Evolutionary conservation across 192 early-diverging fungal species (phyloP).

Genomic region (Allomyces arbusculus): DNA sequence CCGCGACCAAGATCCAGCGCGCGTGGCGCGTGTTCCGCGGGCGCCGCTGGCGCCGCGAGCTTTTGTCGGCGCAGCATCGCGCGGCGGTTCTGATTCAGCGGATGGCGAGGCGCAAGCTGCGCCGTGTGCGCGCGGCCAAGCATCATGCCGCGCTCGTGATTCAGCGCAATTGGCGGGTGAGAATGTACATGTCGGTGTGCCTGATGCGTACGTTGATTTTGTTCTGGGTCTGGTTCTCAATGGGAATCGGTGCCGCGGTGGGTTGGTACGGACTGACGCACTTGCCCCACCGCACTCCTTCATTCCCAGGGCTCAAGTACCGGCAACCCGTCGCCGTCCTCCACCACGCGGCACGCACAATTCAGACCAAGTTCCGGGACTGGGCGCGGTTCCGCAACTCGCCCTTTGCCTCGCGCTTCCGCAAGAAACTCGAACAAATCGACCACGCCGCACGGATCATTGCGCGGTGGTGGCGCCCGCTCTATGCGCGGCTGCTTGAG

Average conservation of each 20-base stretch:
- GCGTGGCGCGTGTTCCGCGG: conserved; percentile 26
- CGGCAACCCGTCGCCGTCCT: conserved; percentile 26
- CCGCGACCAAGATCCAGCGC: conserved; percentile 28
- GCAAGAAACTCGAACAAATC: conserved; percentile 8
- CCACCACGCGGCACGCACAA: conserved; percentile 21
- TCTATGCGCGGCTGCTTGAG: conserved; percentile 18
- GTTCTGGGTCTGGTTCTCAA: not conserved
- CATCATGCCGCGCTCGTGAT: conserved; percentile 26
- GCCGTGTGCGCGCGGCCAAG: conserved; percentile 19
- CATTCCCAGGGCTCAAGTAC: conserved; percentile 22
- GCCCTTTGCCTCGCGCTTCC: conserved; percentile 19
- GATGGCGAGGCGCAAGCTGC: conserved; percentile 24
- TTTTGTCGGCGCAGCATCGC: conserved; percentile 23
- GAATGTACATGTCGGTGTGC: conserved; percentile 27
- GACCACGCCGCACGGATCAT: conserved; percentile 20
- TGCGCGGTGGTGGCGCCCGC: conserved; percentile 30
- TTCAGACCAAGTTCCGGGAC: conserved; percentile 29
- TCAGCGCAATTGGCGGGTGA: conserved; percentile 27
- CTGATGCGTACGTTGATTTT: conserved; percentile 16
- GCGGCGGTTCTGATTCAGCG: conserved; percentile 30
- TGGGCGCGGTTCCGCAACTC: conserved; percentile 34
- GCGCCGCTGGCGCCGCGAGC: conserved; percentile 11
- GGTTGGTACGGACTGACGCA: too few relatives aligned
- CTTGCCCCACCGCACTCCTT: not conserved
- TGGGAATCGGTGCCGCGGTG: too few relatives aligned